phyloP scores from a whole-genome alignment of 1,284 basidiomycete genomes.

The Rhodotorula sp. region DNA sequence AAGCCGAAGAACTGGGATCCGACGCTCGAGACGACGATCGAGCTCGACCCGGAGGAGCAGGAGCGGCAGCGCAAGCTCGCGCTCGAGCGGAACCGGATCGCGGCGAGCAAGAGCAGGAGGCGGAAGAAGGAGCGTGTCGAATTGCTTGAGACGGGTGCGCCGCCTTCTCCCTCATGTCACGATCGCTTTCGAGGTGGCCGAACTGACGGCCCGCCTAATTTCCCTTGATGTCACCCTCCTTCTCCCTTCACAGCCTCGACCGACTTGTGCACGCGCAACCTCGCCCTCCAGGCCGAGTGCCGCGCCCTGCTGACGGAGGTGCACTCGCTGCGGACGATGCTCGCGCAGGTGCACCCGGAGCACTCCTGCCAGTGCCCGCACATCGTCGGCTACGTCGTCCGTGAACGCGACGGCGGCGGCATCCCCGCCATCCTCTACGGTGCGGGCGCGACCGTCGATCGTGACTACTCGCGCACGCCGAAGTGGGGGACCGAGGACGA shows the following conservation, averaged over 20 bases:
- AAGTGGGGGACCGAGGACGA: constrained; percentile 29
- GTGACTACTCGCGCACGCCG: constrained; percentile 20
- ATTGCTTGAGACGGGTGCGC: constrained; percentile 31
- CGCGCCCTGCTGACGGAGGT: constrained; percentile 29
- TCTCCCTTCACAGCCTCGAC: constrained; percentile 16
- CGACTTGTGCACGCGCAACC: constrained; percentile 24
- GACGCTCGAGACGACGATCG: constrained; percentile 15
- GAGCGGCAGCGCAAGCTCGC: constrained; percentile 33
- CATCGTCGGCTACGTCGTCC: constrained; percentile 32
- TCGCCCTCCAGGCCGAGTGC: constrained; percentile 29
- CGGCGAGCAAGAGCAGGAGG: constrained; percentile 34
- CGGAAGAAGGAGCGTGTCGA: constrained; percentile 37
- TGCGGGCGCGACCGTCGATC: constrained; percentile 18
- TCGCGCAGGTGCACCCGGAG: constrained; percentile 28
- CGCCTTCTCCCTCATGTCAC: not conserved
- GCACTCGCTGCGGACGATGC: constrained; percentile 22
- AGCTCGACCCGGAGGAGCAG: constrained; percentile 30
- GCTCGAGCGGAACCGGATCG: constrained; percentile 34
- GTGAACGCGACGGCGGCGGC: constrained; percentile 35
- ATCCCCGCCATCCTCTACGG: constrained; percentile 34
- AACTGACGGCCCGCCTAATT: too few relatives aligned
- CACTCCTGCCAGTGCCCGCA: constrained; percentile 27
- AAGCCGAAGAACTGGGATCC: constrained; percentile 39
- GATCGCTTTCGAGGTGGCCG: too few relatives aligned
- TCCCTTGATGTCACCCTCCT: too few relatives aligned